Percentiles rank a stretch among this genome's conserved stretches.
Conservation (phyloP, 768 basidiomycete species). For the Auriscalpium vulgare region DNA sequence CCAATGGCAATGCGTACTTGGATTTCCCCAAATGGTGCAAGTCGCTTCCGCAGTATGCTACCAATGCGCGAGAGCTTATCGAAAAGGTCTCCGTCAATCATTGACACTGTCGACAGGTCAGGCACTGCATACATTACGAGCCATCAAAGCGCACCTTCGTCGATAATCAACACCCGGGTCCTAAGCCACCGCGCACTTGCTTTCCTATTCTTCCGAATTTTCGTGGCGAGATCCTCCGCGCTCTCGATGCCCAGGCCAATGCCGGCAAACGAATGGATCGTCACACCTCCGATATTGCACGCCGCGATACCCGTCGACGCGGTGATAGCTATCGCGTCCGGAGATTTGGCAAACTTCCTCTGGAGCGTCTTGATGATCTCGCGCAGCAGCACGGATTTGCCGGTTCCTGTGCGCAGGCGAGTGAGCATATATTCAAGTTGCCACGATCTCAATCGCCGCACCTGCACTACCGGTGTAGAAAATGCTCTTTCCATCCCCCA, state of each 20-base stretch:
- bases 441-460: conserved; percentile 27
- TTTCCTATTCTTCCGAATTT: conserved; percentile 79
- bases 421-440: conserved; percentile 1
- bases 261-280: conserved; percentile 93
- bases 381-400: conserved; percentile 89
- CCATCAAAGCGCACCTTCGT: conserved; percentile 48
- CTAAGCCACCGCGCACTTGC: conserved; percentile 71
- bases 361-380: conserved; percentile 79
- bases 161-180: conserved; percentile 78
- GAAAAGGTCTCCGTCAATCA: conserved; percentile 91
- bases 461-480: conserved; percentile 99
- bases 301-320: conserved; percentile 96
- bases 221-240: conserved; percentile 52
- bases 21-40: conserved; percentile 84
- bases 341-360: conserved; percentile 39
- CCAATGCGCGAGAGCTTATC: conserved; percentile 83
- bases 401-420: conserved; percentile 59
- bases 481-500: conserved; percentile 62
- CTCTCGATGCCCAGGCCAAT: conserved; percentile 76
- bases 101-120: conserved; percentile 61
- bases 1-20: conserved; percentile 32
- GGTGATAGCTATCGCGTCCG: conserved; percentile 84
- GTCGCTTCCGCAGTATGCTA: conserved; percentile 48
- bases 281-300: conserved; percentile 94
- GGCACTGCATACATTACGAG: conserved; percentile 1